phyloP scores from a whole-genome alignment of 2,329 filamentous ascomycete genomes.

The Claviceps cyperi region DNA sequence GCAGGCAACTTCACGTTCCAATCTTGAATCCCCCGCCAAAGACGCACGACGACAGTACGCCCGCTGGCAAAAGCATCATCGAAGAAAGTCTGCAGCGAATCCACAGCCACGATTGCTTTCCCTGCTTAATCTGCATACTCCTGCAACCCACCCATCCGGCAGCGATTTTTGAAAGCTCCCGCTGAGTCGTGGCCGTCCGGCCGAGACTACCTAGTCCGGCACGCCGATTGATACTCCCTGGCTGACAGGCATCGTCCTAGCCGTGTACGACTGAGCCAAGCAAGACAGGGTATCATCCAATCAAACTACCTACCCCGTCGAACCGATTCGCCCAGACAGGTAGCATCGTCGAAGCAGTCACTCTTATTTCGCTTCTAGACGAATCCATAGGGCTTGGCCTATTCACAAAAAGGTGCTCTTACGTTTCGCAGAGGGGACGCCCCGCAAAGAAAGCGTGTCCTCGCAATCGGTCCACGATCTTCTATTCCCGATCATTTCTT shows the following conservation, averaged over 20 bases:
- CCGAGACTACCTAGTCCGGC: constrained; percentile 1
- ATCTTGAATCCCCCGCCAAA: not conserved
- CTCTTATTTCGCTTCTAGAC: not conserved
- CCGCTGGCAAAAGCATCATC: not conserved
- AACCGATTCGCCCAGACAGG: not conserved
- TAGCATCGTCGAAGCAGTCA: not conserved
- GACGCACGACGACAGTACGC: not conserved
- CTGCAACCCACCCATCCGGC: not conserved
- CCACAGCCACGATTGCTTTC: not conserved
- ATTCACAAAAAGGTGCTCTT: not conserved
- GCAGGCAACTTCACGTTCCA: not conserved
- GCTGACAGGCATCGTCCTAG: not conserved
- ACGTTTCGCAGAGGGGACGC: not conserved
- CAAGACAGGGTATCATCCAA: not conserved
- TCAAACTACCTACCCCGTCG: not conserved
- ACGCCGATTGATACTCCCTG: not conserved
- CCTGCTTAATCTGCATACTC: not conserved
- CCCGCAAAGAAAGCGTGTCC: not conserved
- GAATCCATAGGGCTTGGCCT: not conserved
- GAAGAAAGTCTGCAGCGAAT: not conserved
- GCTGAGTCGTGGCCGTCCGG: constrained; percentile 4
- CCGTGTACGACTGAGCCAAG: constrained; percentile 1
- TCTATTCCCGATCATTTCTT: not conserved
- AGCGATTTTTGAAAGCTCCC: not conserved
- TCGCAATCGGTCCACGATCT: not conserved